These are phyloP conservation scores for Trapa bicornis DNA, from an alignment of 345 rosid genomes.

Conservation along the genomic window DNA sequence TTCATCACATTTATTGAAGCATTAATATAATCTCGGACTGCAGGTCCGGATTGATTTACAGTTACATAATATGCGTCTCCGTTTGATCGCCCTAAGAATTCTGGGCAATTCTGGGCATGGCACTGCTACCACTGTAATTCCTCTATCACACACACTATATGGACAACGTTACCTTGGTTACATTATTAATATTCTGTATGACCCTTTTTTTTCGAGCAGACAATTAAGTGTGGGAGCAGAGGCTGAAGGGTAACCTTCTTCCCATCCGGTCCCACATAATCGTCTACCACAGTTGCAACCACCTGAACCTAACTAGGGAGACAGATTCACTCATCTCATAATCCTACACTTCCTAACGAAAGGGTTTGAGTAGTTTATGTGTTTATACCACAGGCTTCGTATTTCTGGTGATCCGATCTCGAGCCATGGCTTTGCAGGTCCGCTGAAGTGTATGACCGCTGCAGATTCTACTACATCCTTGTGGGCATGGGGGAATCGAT, in stretches of 20 bases:
- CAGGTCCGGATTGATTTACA: too few species aligned
- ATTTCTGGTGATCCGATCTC: constrained; percentile 58
- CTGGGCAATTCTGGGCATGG: neutral
- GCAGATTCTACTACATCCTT: constrained; percentile 37
- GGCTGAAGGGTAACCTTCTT: constrained; percentile 86
- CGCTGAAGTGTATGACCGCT: constrained; percentile 79
- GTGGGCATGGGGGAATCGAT: constrained; percentile 23
- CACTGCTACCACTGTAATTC: neutral
- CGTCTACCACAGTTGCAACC: constrained; percentile 7
- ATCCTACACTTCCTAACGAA: constrained; percentile 68
- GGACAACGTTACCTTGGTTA: neutral
- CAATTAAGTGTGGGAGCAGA: constrained; percentile 20
- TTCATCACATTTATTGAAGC: too few species aligned
- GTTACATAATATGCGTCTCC: too few species aligned
- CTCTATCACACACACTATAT: neutral
- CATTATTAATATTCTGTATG: neutral
- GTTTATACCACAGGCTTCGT: constrained; percentile 55
- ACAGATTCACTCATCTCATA: constrained; percentile 31
- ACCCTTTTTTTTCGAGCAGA: neutral
- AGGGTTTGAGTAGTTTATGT: constrained; percentile 53
- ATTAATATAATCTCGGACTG: too few species aligned
- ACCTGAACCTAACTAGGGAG: constrained; percentile 9
- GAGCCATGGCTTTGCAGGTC: constrained; percentile 96
- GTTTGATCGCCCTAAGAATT: neutral
- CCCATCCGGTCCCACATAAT: constrained; percentile 36